Base-by-base conservation (phyloP, 2,329 filamentous ascomycete genomes). In the Aphanocladium album region DNA sequence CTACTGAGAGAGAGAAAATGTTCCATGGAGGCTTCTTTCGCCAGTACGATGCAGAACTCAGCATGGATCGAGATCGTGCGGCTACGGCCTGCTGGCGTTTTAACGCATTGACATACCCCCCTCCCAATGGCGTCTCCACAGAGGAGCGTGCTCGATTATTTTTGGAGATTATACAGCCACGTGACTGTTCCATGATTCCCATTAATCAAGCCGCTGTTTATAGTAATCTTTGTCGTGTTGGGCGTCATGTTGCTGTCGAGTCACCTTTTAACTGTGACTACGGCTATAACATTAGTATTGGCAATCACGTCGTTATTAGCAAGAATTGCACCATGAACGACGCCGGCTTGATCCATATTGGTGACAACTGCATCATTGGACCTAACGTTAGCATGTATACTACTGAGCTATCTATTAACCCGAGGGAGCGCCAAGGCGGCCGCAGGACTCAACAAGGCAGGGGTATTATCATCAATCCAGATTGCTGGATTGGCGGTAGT, bases 241-340 rank as follows among this genome's bases (percentile, higher is more conserved):
- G 91, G n/a, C 83, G 87, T 17, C 85, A 88, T 60, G 88, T 90
- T 5, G 80, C 88, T 46, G 89, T 99, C 27, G 91, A 96, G 69
- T 86, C 90, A 2, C 93, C 93, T 0, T 98, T 99, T 73, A 87
- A 83, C 51, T 97, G 93, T 72, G 92, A 97, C 69, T 97, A 97
- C 69, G 95, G 95, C 0, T 98, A 96, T 77, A 98, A 99, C 72
- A 89, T 98, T 67, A 83, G 84, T 52, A 89, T 99, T 65, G 93
- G 90, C 14, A 88, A 93, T 67, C 88, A 95, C 64, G 91, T 96
- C 2, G 84, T 88, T 60, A 89, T 99, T 66, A 90, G 89, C 19
- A 84, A 90, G 60, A 89, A 91, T 68, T 97, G 93, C 73, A 88
- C 87, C 27, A 88, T 98, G 69, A 85, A 93, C 60, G 95, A 99